Base-by-base conservation (phyloP, 495 filamentous ascomycete genomes). In the Talaromyces thailandensis region DNA sequence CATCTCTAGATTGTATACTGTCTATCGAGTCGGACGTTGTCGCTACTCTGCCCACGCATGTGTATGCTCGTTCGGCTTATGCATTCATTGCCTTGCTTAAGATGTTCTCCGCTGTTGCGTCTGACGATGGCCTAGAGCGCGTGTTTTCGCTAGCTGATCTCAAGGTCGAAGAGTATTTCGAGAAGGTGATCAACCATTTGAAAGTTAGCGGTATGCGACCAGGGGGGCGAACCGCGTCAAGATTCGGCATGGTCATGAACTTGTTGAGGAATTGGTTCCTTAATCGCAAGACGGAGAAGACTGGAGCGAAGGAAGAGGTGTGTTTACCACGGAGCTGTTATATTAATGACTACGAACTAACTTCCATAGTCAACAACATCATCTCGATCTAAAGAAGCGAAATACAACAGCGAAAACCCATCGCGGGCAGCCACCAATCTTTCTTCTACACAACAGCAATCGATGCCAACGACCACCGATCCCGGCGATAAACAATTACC, bases 71-170 rank as follows among this genome's bases (percentile, higher is more conserved):
- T 14, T 84, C 90, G 43, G 84, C 89, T 29, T 96, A 94, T 64
- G 88, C 91, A 5, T 82, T 88, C 23, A 86, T 97, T n/a, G 84
- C 92, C 18, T 73, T 97, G 18, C 91, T 96, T 70, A 96, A 95
- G 67, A 83, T 96, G 63, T 91, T 91, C 71, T 89, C 91, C 56
- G 86, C 90, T 3, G 86, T 90, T 9, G 85, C 82, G 12, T 79
- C 84, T 11, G 81, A 89, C 0, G 79, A 84, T 51, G 84, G 84
- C 24, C 75, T 96, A 1, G 88, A 88, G 4, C 88, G 86, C 67
- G 82, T 96, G 23, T 87, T 96, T 62, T 83, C 87, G 59, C 85
- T 86, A 63, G 82, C 88, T 37, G 82, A 88, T 51, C 80, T 96
- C 69, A 83, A 84, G 48, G 84, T 96, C 8, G 89, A 93, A 61